A percentile compares a stretch with the other conserved stretches of the same genome.
These are phyloP conservation scores for Niebla homalea DNA, from an alignment of 495 filamentous ascomycete genomes.

Conservation along the genomic window DNA sequence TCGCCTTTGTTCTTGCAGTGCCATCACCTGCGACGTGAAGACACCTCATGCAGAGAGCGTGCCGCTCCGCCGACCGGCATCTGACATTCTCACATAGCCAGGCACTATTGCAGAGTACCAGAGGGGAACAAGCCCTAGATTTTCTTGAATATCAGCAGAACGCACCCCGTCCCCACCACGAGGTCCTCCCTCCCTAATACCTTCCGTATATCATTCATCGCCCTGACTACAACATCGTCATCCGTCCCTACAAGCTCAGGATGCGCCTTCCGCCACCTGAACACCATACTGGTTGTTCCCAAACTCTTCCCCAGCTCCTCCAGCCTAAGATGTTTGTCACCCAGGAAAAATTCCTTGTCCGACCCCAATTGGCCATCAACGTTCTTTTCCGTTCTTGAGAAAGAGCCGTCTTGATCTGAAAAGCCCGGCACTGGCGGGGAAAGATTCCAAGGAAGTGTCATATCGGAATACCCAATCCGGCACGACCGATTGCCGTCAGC, in stretches of 20 bases:
- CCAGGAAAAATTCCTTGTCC: slow-evolving; percentile 16
- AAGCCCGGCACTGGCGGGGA: slow-evolving; percentile 25
- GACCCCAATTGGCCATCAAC: slow-evolving; percentile 17
- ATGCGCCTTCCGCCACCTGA: slow-evolving; percentile 38
- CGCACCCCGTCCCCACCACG: slow-evolving; percentile 7
- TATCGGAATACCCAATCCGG: slow-evolving; percentile 25
- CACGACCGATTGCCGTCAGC: slow-evolving; percentile 26
- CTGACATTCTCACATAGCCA: too few relatives aligned
- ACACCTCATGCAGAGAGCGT: too few relatives aligned
- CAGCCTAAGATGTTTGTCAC: slow-evolving; percentile 14
- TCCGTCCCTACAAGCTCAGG: slow-evolving; percentile 20
- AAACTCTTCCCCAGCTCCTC: slow-evolving; percentile 24
- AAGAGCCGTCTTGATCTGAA: slow-evolving; percentile 20
- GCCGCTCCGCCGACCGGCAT: too few relatives aligned
- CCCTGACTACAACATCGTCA: slow-evolving; percentile 13
- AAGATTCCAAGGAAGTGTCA: slow-evolving; percentile 39
- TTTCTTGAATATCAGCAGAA: slow-evolving; percentile 17
- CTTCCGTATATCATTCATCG: slow-evolving; percentile 8
- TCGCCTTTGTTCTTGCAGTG: too few relatives aligned
- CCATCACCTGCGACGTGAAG: too few relatives aligned
- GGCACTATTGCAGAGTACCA: too few relatives aligned
- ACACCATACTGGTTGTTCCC: slow-evolving; percentile 30
- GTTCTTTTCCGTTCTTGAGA: slow-evolving; percentile 32
- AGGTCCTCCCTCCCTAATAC: slow-evolving; percentile 10
- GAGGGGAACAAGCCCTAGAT: too few relatives aligned